Conservation (phyloP, 768 basidiomycete genomes). For the Suillus clintonianus region DNA sequence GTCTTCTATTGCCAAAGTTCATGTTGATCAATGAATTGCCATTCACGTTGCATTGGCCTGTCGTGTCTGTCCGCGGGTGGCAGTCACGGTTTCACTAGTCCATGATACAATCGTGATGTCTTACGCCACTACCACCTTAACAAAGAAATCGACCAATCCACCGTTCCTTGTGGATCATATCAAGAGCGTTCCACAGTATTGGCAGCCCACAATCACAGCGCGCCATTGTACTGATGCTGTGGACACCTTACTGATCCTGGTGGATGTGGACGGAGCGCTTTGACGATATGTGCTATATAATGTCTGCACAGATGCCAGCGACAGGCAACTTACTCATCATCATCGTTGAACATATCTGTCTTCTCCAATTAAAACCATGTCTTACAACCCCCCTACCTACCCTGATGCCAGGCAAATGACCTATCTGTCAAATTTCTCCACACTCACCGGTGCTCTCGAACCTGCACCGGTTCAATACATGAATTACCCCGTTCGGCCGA, state of each 20-base stretch:
- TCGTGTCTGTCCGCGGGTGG: too few relatives aligned
- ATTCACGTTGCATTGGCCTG: too few relatives aligned
- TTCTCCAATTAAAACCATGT: conserved; percentile 17
- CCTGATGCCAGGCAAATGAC: conserved; percentile 11
- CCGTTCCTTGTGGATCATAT: neutral
- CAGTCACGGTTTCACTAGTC: neutral
- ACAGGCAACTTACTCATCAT: neutral
- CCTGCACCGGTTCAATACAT: neutral
- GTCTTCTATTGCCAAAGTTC: neutral
- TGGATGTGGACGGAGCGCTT: neutral
- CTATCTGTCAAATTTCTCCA: neutral
- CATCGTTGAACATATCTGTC: neutral
- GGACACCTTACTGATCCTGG: neutral
- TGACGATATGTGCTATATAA: neutral
- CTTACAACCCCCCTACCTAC: conserved; percentile 19
- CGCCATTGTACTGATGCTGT: neutral
- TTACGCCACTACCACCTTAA: neutral
- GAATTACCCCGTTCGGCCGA: neutral
- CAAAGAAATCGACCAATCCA: neutral
- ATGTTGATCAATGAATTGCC: too few relatives aligned
- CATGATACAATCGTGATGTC: neutral
- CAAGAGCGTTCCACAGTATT: neutral
- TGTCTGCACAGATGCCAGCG: neutral
- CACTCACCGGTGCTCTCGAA: neutral
- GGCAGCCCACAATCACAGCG: neutral